phyloP scores from a whole-genome alignment of 306 rosid species.

The Quercus berberidifolia region DNA sequence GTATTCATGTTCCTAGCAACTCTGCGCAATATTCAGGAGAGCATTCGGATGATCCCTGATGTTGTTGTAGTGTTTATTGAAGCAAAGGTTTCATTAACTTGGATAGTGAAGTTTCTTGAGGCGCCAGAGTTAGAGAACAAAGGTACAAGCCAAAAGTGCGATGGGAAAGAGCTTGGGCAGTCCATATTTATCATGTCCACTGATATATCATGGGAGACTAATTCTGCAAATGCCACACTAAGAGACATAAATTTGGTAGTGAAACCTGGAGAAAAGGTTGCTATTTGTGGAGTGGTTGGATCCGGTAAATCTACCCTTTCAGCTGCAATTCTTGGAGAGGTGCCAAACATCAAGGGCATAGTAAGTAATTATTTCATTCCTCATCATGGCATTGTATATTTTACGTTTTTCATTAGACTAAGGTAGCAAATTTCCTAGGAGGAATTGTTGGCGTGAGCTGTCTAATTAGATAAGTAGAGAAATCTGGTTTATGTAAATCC shows the following conservation, averaged over 20 bases:
- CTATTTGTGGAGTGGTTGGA: slow-evolving; percentile 37
- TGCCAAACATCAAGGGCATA: slow-evolving; percentile 19
- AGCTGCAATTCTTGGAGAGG: slow-evolving; percentile 32
- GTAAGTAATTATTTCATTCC: slow-evolving; percentile 16
- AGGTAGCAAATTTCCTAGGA: neutral
- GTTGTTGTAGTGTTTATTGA: slow-evolving; percentile 24
- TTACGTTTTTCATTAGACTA: neutral
- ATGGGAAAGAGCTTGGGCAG: neutral
- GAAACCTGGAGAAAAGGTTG: slow-evolving; percentile 23
- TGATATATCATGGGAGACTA: slow-evolving; percentile 27
- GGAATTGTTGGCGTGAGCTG: too few species aligned
- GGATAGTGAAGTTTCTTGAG: slow-evolving; percentile 29
- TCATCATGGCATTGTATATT: neutral
- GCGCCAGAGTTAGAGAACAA: slow-evolving; percentile 18
- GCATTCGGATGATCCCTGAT: slow-evolving; percentile 21
- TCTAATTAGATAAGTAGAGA: too few species aligned
- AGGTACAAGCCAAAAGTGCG: neutral
- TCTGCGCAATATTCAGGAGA: slow-evolving; percentile 30
- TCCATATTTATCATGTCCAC: slow-evolving; percentile 2
- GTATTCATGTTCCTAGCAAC: slow-evolving; percentile 27
- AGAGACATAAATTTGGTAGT: slow-evolving; percentile 19
- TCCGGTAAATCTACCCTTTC: slow-evolving; percentile 31
- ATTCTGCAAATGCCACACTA: slow-evolving; percentile 14
- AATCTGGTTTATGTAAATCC: too few species aligned
- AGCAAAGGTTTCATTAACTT: slow-evolving; percentile 20